Evolutionary conservation across 1,139 yeast species (phyloP).

Genomic region (Magnusiomyces magnusii): DNA sequence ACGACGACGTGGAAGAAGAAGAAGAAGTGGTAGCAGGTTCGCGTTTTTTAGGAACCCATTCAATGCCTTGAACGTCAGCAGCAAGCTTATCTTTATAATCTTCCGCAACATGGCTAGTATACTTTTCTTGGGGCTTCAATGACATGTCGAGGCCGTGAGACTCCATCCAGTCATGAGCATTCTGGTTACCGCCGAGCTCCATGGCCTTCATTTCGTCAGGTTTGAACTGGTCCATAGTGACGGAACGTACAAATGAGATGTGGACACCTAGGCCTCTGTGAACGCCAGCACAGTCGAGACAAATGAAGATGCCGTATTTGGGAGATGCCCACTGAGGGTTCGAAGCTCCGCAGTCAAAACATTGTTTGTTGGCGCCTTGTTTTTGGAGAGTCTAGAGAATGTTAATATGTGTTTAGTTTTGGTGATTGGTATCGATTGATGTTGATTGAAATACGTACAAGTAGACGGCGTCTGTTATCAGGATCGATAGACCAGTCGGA

Average conservation of each 20-base stretch:
- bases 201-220: slow-evolving; percentile 80
- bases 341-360: slow-evolving; percentile 90
- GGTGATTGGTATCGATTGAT: neutral
- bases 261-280: slow-evolving; percentile 97
- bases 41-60: slow-evolving; percentile 61
- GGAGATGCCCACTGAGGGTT: slow-evolving; percentile 99
- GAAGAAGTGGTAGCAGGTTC: slow-evolving; percentile 29
- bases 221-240: slow-evolving; percentile 91
- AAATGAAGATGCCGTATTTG: slow-evolving; percentile 87
- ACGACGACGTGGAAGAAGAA: too few species aligned
- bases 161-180: slow-evolving; percentile 70
- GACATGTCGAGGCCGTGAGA: slow-evolving; percentile 63
- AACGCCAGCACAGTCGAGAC: slow-evolving; percentile 94
- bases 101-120: slow-evolving; percentile 85
- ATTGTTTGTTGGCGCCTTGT: slow-evolving; percentile 63
- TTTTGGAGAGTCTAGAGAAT: slow-evolving; percentile 58
- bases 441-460: slow-evolving; percentile 26
- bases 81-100: slow-evolving; percentile 82
- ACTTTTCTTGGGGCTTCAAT: slow-evolving; percentile 64
- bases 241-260: slow-evolving; percentile 87
- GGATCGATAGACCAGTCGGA: slow-evolving; percentile 80
- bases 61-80: slow-evolving; percentile 65
- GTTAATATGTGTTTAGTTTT: too few species aligned
- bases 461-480: slow-evolving; percentile 74
- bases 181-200: slow-evolving; percentile 87